A percentile compares a stretch with the other conserved stretches of the same genome.
Evolutionary conservation across 441 rosid genomes (phyloP).

Genomic region (Erodium trifolium): DNA sequence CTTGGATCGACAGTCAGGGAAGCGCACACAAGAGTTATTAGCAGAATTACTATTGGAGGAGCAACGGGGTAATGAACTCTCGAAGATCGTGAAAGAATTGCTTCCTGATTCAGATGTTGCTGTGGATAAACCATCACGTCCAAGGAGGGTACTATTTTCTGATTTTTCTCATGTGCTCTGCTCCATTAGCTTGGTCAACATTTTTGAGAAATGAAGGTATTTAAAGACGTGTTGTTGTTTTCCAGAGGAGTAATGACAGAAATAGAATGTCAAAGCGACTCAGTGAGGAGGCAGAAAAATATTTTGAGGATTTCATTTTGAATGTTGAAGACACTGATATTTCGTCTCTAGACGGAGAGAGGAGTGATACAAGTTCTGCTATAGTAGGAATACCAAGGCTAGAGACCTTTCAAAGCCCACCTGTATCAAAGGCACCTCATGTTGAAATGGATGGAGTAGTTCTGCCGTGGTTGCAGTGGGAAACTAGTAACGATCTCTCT

Average conservation of each 20-base stretch:
- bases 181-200: not conserved
- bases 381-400: constrained; percentile 45
- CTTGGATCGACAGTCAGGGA: constrained; percentile 53
- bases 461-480: constrained; percentile 95
- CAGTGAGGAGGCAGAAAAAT: constrained; percentile 91
- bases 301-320: constrained; percentile 76
- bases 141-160: constrained; percentile 43
- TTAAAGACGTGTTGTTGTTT: not conserved
- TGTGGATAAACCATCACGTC: constrained; percentile 34
- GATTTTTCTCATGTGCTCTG: not conserved
- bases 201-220: not conserved
- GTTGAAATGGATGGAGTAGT: constrained; percentile 80
- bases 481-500: constrained; percentile 56
- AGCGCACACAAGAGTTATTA: constrained; percentile 59
- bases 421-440: constrained; percentile 29
- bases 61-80: constrained; percentile 53
- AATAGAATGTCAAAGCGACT: constrained; percentile 60
- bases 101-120: constrained; percentile 38
- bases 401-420: constrained; percentile 35
- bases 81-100: constrained; percentile 52
- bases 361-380: constrained; percentile 80
- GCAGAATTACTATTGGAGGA: constrained; percentile 66
- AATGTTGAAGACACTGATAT: constrained; percentile 92
- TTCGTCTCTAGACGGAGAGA: constrained; percentile 86
- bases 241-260: constrained; percentile 71